A percentile compares a stretch with the other conserved stretches of the same genome.
Conservation (phyloP, 345 rosid species). For the Ceriops tagal region DNA sequence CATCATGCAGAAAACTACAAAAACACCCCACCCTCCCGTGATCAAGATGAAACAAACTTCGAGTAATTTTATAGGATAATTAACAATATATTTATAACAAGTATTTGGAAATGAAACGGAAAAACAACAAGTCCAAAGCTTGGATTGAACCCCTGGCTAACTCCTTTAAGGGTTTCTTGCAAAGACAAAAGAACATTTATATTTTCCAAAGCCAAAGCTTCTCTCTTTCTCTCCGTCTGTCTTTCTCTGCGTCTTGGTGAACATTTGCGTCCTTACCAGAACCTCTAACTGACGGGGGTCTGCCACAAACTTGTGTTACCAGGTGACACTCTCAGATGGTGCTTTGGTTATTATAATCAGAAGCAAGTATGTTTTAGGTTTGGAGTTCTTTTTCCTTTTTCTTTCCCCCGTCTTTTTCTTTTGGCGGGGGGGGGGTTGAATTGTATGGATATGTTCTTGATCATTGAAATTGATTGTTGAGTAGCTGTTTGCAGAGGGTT, state of each 20-base stretch:
- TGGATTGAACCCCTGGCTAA: constrained; percentile 2
- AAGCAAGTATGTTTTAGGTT: too few species aligned
- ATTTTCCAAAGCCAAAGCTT: constrained; percentile 1
- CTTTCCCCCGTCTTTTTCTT: background rate
- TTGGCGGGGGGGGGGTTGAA: background rate
- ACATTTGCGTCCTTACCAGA: constrained; percentile 4
- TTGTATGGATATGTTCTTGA: background rate
- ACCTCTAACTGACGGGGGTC: constrained; percentile 1
- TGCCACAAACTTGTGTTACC: background rate
- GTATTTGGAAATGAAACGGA: background rate
- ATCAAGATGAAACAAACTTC: too few species aligned
- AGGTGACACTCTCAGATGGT: constrained; percentile 8
- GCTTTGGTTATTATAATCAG: background rate
- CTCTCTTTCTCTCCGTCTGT: background rate
- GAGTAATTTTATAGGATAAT: background rate
- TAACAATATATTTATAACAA: background rate
- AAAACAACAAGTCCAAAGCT: background rate
- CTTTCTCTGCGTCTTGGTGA: background rate
- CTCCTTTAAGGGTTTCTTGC: constrained; percentile 7
- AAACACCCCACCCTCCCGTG: background rate
- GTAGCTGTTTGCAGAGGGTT: background rate
- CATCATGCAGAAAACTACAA: background rate
- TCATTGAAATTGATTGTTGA: constrained; percentile 11
- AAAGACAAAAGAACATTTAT: background rate
- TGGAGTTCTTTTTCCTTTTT: too few species aligned